Conservation (phyloP, 345 rosid genomes). For the Kernera saxatilis region DNA sequence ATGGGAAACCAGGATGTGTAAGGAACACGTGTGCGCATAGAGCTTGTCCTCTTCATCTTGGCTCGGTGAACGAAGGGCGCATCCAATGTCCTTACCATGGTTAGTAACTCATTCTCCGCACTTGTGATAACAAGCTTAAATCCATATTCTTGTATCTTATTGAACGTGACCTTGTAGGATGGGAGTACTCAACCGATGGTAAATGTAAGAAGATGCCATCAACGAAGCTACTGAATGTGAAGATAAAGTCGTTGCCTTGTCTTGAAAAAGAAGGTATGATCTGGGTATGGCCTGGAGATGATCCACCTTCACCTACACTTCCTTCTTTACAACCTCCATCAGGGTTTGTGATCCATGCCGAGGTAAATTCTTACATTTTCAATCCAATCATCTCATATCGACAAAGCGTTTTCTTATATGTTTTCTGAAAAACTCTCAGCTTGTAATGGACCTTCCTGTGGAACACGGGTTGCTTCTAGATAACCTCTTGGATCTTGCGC, state of each 20-base stretch:
- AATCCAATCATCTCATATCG: neutral
- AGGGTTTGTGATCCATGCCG: conserved; percentile 88
- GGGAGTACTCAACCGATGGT: conserved; percentile 97
- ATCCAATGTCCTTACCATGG: conserved; percentile 98
- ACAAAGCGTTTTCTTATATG: neutral
- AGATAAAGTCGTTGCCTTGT: conserved; percentile 76
- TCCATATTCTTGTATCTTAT: neutral
- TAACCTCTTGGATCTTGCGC: conserved; percentile 94
- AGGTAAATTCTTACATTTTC: conserved; percentile 40
- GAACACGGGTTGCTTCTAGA: conserved; percentile 96
- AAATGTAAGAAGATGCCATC: conserved; percentile 97
- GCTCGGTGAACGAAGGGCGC: conserved; percentile 86
- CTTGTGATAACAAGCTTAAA: neutral
- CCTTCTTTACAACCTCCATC: conserved; percentile 85
- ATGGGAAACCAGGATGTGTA: conserved; percentile 91
- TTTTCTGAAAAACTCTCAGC: conserved; percentile 33
- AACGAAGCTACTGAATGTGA: conserved; percentile 59
- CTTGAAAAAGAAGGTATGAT: conserved; percentile 94
- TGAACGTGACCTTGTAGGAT: conserved; percentile 43
- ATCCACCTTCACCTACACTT: conserved; percentile 62
- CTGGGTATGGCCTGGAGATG: conserved; percentile 97
- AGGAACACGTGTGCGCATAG: conserved; percentile 94
- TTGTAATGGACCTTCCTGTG: conserved; percentile 97
- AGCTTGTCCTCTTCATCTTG: conserved; percentile 98
- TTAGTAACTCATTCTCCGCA: conserved; percentile 34